Conservation (phyloP, 306 rosid genomes). For the Dalbergia oliveri region DNA sequence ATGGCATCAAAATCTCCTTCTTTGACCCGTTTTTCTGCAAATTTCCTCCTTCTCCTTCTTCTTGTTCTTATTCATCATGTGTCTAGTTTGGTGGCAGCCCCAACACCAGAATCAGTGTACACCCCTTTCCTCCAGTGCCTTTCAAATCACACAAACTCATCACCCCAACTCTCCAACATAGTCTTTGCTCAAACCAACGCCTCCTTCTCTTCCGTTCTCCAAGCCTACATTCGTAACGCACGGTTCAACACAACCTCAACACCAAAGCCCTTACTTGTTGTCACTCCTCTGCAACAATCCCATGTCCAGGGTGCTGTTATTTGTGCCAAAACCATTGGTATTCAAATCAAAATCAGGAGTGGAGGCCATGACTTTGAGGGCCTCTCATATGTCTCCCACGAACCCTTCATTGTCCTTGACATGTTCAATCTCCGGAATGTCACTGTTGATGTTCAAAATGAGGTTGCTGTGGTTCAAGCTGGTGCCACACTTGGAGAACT, state of each 20-base stretch:
- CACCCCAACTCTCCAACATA: slow-evolving; percentile 45
- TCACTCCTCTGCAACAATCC: slow-evolving; percentile 60
- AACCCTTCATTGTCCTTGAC: slow-evolving; percentile 72
- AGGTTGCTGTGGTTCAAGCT: slow-evolving; percentile 61
- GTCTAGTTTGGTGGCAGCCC: slow-evolving; percentile 43
- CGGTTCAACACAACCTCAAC: slow-evolving; percentile 77
- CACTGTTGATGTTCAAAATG: slow-evolving; percentile 52
- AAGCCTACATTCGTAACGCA: slow-evolving; percentile 77
- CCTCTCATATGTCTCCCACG: slow-evolving; percentile 67
- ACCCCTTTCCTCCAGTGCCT: slow-evolving; percentile 64
- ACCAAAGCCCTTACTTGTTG: slow-evolving; percentile 67
- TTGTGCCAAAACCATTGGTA: slow-evolving; percentile 57
- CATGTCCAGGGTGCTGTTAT: slow-evolving; percentile 69
- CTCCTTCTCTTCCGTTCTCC: slow-evolving; percentile 67
- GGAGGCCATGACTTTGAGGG: slow-evolving; percentile 95
- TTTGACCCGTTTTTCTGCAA: background rate
- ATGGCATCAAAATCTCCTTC: slow-evolving; percentile 41
- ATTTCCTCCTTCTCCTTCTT: background rate
- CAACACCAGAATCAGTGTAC: slow-evolving; percentile 54
- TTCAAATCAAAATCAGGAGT: slow-evolving; percentile 73
- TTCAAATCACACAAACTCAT: slow-evolving; percentile 46
- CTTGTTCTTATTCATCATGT: slow-evolving; percentile 41
- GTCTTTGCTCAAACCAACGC: slow-evolving; percentile 53
- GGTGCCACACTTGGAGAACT: slow-evolving; percentile 87
- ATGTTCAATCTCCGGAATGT: slow-evolving; percentile 70